These are phyloP conservation scores for Fusarium clavum DNA, from an alignment of 2,329 filamentous ascomycete genomes.

Conservation along the genomic window DNA sequence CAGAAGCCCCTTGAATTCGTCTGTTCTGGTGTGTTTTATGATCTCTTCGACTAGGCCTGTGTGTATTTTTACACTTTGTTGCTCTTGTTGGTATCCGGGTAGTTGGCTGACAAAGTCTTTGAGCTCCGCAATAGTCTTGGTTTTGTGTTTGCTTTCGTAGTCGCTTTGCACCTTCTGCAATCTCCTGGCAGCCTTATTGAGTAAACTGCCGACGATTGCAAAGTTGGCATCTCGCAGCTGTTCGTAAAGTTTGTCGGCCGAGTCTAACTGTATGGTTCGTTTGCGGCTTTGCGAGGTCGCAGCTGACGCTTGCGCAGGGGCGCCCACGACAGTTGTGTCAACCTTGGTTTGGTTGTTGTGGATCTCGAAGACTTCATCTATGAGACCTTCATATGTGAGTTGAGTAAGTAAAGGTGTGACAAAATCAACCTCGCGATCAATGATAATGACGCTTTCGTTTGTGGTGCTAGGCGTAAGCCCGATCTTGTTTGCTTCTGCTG, in stretches of 20 bases:
- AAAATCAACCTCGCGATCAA: constrained; percentile 95
- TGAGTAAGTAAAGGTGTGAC: constrained; percentile 93
- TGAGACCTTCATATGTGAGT: constrained; percentile 93
- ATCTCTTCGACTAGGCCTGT: constrained; percentile 95
- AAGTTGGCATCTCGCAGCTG: constrained; percentile 94
- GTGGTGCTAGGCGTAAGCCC: constrained; percentile 86
- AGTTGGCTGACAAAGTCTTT: constrained; percentile 96
- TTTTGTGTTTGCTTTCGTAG: constrained; percentile 89
- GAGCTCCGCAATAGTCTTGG: constrained; percentile 89
- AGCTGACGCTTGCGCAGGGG: constrained; percentile 71
- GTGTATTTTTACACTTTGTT: constrained; percentile 91
- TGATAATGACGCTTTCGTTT: constrained; percentile 91
- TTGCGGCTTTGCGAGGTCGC: constrained; percentile 73
- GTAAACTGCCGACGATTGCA: constrained; percentile 86
- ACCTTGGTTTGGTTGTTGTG: constrained; percentile 93
- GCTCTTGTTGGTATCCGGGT: constrained; percentile 91
- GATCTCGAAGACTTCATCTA: constrained; percentile 94
- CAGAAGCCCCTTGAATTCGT: constrained; percentile 86
- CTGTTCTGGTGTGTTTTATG: constrained; percentile 89
- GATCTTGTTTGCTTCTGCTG: constrained; percentile 68
- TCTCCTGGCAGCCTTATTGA: constrained; percentile 91
- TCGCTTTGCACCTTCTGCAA: constrained; percentile 85
- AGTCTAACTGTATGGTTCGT: constrained; percentile 88
- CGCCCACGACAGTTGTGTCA: constrained; percentile 88
- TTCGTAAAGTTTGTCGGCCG: constrained; percentile 87